Conservation (phyloP, 257 asterid species). For the Solanum megistacrolobum region DNA sequence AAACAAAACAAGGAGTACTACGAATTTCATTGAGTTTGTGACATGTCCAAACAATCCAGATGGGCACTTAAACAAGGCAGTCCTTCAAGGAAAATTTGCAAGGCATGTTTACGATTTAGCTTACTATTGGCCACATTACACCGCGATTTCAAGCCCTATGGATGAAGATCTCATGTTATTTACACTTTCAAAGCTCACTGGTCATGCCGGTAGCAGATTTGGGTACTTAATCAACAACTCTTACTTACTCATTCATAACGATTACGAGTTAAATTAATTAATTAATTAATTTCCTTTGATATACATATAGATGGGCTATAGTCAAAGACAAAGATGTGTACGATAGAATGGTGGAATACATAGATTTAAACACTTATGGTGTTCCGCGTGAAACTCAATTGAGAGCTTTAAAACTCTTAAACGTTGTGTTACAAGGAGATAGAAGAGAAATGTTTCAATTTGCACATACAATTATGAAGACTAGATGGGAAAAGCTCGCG, state of each 20-base stretch:
- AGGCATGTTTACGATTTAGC: conserved; percentile 3
- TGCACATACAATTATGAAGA: conserved; percentile 2
- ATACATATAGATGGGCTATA: conserved; percentile 7
- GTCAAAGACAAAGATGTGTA: not conserved
- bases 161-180: conserved; percentile 14
- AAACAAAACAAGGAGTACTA: not conserved
- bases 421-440: conserved; percentile 1
- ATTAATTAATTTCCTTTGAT: not conserved
- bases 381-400: conserved; percentile 9
- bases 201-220: conserved; percentile 6
- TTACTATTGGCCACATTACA: conserved; percentile 17
- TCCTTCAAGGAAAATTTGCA: not conserved
- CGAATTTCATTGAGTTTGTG: conserved; percentile 1
- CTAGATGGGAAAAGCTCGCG: conserved; percentile 4
- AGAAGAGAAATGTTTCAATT: not conserved
- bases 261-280: not conserved
- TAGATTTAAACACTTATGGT: not conserved
- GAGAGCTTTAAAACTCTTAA: conserved; percentile 6
- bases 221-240: not conserved
- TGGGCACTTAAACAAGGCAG: not conserved
- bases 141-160: not conserved
- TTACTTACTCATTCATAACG: not conserved
- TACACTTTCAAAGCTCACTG: conserved; percentile 9
- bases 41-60: conserved; percentile 14
- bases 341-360: not conserved